phyloP scores from a whole-genome alignment of 306 rosid genomes.

The Erythrophleum fordii region DNA sequence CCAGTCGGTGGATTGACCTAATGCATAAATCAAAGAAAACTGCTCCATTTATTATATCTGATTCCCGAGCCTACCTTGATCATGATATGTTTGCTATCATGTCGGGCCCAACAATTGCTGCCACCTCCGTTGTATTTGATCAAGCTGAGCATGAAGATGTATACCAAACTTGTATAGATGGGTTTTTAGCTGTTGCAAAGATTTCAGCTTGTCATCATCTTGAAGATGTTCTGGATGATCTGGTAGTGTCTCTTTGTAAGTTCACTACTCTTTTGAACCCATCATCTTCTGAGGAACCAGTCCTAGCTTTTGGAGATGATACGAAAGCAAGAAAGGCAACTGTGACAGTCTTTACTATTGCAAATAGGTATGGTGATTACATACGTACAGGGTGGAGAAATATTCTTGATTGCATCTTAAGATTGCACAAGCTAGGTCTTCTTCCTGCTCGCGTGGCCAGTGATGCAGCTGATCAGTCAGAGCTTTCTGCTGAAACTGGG shows the following conservation, averaged over 20 bases:
- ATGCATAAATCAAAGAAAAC: conserved; percentile 87
- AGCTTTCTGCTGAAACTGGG: conserved; percentile 77
- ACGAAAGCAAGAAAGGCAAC: conserved; percentile 97
- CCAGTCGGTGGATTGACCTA: conserved; percentile 95
- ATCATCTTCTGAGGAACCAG: conserved; percentile 84
- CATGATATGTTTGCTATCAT: conserved; percentile 96
- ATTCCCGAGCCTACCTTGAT: conserved; percentile 88
- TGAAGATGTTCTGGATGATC: conserved; percentile 97
- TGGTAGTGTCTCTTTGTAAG: conserved; percentile 96
- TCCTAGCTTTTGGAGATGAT: conserved; percentile 94
- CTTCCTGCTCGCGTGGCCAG: conserved; percentile 99
- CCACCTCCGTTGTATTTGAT: conserved; percentile 96
- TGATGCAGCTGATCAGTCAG: conserved; percentile 91
- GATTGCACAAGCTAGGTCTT: conserved; percentile 95
- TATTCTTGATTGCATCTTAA: conserved; percentile 92
- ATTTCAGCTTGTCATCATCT: conserved; percentile 98
- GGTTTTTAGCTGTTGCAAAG: conserved; percentile 93
- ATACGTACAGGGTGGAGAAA: conserved; percentile 98
- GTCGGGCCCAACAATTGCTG: conserved; percentile 99
- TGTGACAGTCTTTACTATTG: conserved; percentile 88
- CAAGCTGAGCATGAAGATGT: conserved; percentile 95
- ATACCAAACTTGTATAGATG: conserved; percentile 93
- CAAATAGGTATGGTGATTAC: conserved; percentile 94
- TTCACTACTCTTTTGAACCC: conserved; percentile 94
- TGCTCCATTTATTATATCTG: conserved; percentile 86